phyloP scores from a whole-genome alignment of 106 monocot species.

The Phalaenopsis aphrodite region DNA sequence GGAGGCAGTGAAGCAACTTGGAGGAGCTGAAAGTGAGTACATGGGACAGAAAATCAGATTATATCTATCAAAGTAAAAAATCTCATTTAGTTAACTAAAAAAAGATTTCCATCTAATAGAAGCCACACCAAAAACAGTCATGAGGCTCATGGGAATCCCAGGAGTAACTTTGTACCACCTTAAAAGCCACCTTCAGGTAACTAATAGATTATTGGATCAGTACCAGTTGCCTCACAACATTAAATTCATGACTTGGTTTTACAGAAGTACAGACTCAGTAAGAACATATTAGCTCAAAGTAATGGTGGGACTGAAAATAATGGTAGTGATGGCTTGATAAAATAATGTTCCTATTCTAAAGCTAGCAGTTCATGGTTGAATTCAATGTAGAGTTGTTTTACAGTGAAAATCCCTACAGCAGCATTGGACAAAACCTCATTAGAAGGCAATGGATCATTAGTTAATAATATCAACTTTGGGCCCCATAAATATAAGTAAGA shows the following conservation, averaged over 20 bases:
- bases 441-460: slow-evolving; percentile 23
- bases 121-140: slow-evolving; percentile 65
- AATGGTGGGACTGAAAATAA: slow-evolving; percentile 15
- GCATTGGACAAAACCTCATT: slow-evolving; percentile 26
- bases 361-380: background rate
- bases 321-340: slow-evolving; percentile 22
- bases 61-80: background rate
- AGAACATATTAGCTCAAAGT: slow-evolving; percentile 41
- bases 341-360: background rate
- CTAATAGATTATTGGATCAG: background rate
- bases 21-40: slow-evolving; percentile 86
- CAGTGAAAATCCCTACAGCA: slow-evolving; percentile 12
- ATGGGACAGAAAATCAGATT: background rate
- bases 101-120: slow-evolving; percentile 22
- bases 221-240: background rate
- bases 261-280: slow-evolving; percentile 61
- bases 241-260: background rate
- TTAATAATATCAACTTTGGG: slow-evolving; percentile 8
- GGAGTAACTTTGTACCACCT: slow-evolving; percentile 67
- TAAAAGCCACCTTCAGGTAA: slow-evolving; percentile 70
- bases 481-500: slow-evolving; percentile 54
- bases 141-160: slow-evolving; percentile 67
- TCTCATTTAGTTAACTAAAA: background rate
- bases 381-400: background rate
- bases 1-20: slow-evolving; percentile 89